Base-by-base conservation (phyloP, 2,329 filamentous ascomycete species). In the Sclerotiophoma versabilis region DNA sequence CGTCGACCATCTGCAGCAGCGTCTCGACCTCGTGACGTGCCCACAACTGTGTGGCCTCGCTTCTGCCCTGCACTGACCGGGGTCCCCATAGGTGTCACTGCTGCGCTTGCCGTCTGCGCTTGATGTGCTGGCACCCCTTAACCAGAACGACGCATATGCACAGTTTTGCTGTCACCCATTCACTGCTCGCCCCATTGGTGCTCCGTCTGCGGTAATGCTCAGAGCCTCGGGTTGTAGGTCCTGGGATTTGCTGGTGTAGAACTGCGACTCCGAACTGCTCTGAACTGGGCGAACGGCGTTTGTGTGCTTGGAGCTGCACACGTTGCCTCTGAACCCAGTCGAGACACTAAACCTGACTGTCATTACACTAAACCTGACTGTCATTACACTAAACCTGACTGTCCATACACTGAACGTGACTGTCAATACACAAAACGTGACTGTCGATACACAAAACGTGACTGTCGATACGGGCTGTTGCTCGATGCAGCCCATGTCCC, bases 121-220 rank as follows among this genome's bases (percentile, higher is more conserved):
- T 66, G 68, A 70, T 70, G 68, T 60, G 68, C 54, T 71, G 69
- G 66, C 68, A 71, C 27, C 49, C 60, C 64, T 33, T 22, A 42
- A 49, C 58, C 60, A 66, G 53, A 59, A 5, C 38, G 36, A 54
- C 63, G 65, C 69, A 62, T 62, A 65, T 70, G 62, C 64, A 65
- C 37, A 37, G 41, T 34, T 65, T 45, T 49, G 63, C 62, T 70
- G 68, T 69, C 65, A 67, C 64, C 57, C 57, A 32, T 57, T 8
- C 17, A 6, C 25, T 6, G 12, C 5, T 6, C 9, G 8, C n/a
- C 9, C 12, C 7, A 47, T 47, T 47, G 36, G 36, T 12, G 20
- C 15, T 8, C 14, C 11, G 36, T 14, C n/a, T 11, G 20, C 12
- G 20, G 36, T 25, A 38, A 11, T n/a, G n/a, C n/a, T n/a, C n/a